These are phyloP conservation scores for Sphagnum magellanicum DNA, from an alignment of 228 moss, liverwort and hornwort genomes.

Conservation along the genomic window DNA sequence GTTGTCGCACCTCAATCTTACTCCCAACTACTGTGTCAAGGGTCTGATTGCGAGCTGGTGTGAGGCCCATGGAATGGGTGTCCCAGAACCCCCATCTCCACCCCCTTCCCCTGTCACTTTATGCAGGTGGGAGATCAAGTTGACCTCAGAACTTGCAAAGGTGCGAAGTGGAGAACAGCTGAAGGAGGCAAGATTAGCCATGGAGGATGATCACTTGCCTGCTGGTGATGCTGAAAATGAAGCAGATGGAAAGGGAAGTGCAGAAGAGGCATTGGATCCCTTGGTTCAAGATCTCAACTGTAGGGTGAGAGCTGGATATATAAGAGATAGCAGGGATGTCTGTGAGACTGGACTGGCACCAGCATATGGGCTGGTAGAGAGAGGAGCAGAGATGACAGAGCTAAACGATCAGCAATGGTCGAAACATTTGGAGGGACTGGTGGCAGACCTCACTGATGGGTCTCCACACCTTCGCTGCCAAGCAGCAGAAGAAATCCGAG, in stretches of 20 bases:
- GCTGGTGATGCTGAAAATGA: not conserved
- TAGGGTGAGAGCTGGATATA: slow-evolving; percentile 4
- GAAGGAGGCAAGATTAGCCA: slow-evolving; percentile 36
- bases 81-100: slow-evolving; percentile 31
- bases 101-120: slow-evolving; percentile 66
- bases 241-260: not conserved
- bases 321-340: slow-evolving; percentile 10
- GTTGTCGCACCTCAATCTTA: slow-evolving; percentile 40
- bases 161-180: slow-evolving; percentile 31
- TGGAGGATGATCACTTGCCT: slow-evolving; percentile 12
- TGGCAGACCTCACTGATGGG: slow-evolving; percentile 28
- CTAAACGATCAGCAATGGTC: slow-evolving; percentile 26
- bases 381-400: slow-evolving; percentile 8
- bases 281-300: not conserved
- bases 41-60: slow-evolving; percentile 64
- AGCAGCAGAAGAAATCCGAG: slow-evolving; percentile 42
- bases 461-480: slow-evolving; percentile 35
- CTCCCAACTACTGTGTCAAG: slow-evolving; percentile 51
- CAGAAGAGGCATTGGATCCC: not conserved
- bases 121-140: slow-evolving; percentile 47
- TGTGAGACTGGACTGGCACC: slow-evolving; percentile 11
- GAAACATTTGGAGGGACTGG: slow-evolving; percentile 30
- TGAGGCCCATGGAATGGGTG: slow-evolving; percentile 44
- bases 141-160: slow-evolving; percentile 48
- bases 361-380: slow-evolving; percentile 1